Base-by-base conservation (phyloP, 805 yeast genomes). In the Debaryomyces tyrocola region DNA sequence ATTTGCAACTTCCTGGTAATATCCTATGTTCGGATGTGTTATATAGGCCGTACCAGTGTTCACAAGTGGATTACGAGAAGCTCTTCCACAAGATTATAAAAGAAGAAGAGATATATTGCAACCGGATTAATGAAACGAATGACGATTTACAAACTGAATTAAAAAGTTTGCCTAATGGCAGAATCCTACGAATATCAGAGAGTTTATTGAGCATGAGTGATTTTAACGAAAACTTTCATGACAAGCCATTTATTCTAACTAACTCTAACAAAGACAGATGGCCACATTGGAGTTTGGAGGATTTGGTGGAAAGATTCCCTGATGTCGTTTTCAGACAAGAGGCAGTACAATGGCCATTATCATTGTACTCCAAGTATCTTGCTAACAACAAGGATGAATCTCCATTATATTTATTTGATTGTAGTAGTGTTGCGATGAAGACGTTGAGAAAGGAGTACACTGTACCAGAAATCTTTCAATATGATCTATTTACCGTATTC, bases 381-480 rank as follows among this genome's bases (percentile, higher is more conserved):
- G 56, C 66, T 4, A 47, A 67, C 10, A 91, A 90, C 62, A 54
- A 57, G 18, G 97, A 90, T 64, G 97, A 90, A 61, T 82, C 85
- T 18, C 97, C 97, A 6, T 69, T 90, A 18, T 90, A 90, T 61
- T 67, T 90, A 20, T 90, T 90, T 66, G 97, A 90, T 62, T 87
- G 96, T 62, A 78, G 78, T 49, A 82, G 88, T 33, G 62, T 59
- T n/a, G 90, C 95, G 2, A 83, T 84, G 80, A 65, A 67, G 45
- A 71, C 74, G 34, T 64, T 88, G 41, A 67, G 74, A 9, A 52
- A 67, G n/a, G 83, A 82, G 54, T 86, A 83, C 55, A 48, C 51
- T 2, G 68, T 69, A 1, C 94, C 95, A 0, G 45, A 59, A 1
- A 67, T 79, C 0, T 85, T 87, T 56, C 68, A 74, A 37, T 56